phyloP scores from a whole-genome alignment of 2,329 filamentous ascomycete species.

The Colletotrichum sp. region DNA sequence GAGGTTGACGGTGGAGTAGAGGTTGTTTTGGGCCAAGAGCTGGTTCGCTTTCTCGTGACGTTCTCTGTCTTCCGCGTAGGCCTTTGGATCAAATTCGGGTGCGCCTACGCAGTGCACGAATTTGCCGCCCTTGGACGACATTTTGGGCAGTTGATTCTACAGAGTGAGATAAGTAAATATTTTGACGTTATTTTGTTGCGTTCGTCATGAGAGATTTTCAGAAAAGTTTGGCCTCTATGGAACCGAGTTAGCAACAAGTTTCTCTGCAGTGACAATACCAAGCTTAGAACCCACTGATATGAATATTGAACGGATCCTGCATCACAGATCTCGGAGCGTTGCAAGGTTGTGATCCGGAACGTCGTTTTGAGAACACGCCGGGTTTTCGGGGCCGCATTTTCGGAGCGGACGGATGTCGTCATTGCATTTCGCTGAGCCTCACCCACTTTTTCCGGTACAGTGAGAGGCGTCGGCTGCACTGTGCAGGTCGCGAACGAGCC shows the following conservation, averaged over 20 bases:
- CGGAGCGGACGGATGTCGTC: slow-evolving; percentile 21
- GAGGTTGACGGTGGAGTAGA: slow-evolving; percentile 47
- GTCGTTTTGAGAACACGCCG: neutral
- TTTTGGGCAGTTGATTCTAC: neutral
- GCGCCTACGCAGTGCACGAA: slow-evolving; percentile 49
- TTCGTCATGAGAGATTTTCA: neutral
- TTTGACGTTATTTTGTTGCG: neutral
- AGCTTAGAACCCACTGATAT: neutral
- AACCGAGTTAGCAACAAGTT: neutral
- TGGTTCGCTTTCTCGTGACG: slow-evolving; percentile 41
- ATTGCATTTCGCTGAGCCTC: neutral
- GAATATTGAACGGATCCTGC: neutral
- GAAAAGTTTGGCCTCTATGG: neutral
- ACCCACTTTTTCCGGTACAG: neutral
- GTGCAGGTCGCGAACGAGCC: neutral
- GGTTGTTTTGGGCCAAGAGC: slow-evolving; percentile 43
- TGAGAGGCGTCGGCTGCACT: neutral
- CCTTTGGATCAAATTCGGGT: slow-evolving; percentile 46
- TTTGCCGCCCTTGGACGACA: slow-evolving; percentile 16
- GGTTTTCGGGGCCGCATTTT: slow-evolving; percentile 15
- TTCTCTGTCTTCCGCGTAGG: slow-evolving; percentile 41
- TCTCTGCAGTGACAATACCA: neutral
- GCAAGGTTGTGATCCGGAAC: neutral
- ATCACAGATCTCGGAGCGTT: neutral
- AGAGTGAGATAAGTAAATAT: neutral